A percentile compares a stretch with the other conserved stretches of the same genome.
phyloP scores from a whole-genome alignment of 768 basidiomycete species.

The Gymnopilus junonius region DNA sequence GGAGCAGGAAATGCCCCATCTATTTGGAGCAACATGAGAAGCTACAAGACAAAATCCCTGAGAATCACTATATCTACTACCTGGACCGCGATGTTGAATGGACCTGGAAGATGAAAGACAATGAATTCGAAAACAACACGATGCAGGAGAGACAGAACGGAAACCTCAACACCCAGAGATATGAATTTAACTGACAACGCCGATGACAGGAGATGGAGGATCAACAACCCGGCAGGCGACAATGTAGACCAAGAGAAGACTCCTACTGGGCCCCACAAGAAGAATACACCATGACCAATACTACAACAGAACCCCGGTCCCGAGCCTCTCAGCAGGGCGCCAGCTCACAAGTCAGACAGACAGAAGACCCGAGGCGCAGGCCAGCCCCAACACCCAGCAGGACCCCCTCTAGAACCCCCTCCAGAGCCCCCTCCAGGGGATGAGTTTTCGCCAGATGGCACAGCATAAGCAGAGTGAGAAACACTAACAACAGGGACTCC shows the following conservation, averaged over 20 bases:
- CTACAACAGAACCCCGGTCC: not conserved
- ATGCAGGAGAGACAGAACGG: not conserved
- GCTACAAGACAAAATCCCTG: constrained; percentile 3
- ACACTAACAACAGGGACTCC: not conserved
- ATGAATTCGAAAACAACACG: not conserved
- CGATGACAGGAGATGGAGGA: not conserved
- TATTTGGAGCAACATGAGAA: not conserved
- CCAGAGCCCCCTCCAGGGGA: not conserved
- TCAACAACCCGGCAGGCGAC: not conserved
- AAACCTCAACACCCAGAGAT: not conserved
- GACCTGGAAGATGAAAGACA: constrained; percentile 5
- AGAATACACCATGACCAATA: too few species aligned
- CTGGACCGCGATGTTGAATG: not conserved
- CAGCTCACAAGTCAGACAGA: not conserved
- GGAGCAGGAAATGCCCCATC: constrained; percentile 12
- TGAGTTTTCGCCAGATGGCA: not conserved
- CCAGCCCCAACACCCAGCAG: not conserved
- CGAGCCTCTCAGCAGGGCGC: not conserved
- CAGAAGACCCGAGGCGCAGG: not conserved
- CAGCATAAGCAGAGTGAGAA: not conserved
- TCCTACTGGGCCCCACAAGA: too few species aligned
- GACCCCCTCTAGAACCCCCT: not conserved
- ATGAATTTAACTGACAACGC: not conserved
- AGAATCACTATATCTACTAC: constrained; percentile 10
- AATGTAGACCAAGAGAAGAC: not conserved